phyloP scores from a whole-genome alignment of 2,329 filamentous ascomycete species.

The Ambrosiella cleistominuta region DNA sequence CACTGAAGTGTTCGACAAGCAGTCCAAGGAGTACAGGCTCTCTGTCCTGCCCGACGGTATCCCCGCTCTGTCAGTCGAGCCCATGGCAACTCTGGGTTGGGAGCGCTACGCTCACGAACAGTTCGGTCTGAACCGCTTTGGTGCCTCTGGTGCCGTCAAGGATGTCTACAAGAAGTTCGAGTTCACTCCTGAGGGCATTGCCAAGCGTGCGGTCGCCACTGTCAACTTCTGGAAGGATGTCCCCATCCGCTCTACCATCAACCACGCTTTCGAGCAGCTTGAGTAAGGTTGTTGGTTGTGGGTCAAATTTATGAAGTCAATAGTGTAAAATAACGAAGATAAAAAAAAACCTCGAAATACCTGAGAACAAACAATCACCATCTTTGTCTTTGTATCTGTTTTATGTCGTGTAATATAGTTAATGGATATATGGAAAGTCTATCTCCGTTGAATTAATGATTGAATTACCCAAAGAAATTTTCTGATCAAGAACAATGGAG shows the following conservation, averaged over 20 bases:
- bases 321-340: constrained; percentile 2
- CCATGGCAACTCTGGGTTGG: constrained; percentile 95
- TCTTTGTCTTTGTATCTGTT: background rate
- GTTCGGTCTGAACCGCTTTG: constrained; percentile 97
- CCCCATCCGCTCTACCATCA: constrained; percentile 77
- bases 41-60: constrained; percentile 86
- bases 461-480: too few species aligned
- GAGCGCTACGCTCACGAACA: constrained; percentile 99
- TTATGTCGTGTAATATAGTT: too few species aligned
- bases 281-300: constrained; percentile 41
- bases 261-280: constrained; percentile 94
- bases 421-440: too few species aligned
- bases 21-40: constrained; percentile 88
- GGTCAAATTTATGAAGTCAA: background rate
- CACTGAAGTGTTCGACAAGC: constrained; percentile 89
- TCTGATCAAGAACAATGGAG: too few species aligned
- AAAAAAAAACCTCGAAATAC: constrained; percentile 1
- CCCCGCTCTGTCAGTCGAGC: constrained; percentile 83
- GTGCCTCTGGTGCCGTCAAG: constrained; percentile 93
- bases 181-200: constrained; percentile 91
- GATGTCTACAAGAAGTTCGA: constrained; percentile 99
- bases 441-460: too few species aligned
- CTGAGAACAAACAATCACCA: background rate
- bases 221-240: constrained; percentile 95
- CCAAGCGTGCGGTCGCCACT: constrained; percentile 84